Conservation (phyloP, 2,329 filamentous ascomycete species). For the Ascomycota sp. region DNA sequence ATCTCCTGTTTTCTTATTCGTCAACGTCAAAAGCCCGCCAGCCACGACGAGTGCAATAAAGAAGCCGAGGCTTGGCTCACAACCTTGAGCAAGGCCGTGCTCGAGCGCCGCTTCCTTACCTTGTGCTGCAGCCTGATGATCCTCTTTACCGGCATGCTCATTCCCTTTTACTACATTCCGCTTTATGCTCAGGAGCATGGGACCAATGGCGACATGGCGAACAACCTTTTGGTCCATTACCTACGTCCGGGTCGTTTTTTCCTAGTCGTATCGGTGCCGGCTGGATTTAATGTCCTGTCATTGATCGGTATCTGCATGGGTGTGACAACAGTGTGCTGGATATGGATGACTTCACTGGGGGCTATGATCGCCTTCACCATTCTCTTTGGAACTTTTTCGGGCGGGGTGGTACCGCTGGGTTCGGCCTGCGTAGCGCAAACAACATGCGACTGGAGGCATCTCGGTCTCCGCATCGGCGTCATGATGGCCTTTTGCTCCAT, state of each 20-base stretch:
- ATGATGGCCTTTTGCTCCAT: conserved; percentile 12
- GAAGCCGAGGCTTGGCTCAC: conserved; percentile 2
- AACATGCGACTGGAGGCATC: conserved; percentile 8
- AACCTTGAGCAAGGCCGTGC: conserved; percentile 9
- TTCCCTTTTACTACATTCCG: conserved; percentile 16
- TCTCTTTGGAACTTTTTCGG: conserved; percentile 11
- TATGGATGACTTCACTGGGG: conserved; percentile 5
- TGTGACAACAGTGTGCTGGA: conserved; percentile 12
- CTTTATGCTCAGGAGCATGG: conserved; percentile 27
- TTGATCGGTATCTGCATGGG: conserved; percentile 5
- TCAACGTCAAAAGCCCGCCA: conserved; percentile 5
- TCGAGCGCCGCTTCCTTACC: conserved; percentile 6
- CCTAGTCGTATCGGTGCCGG: conserved; percentile 31
- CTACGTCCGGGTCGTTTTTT: conserved; percentile 34
- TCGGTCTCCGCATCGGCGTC: conserved; percentile 11
- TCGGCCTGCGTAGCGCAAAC: conserved; percentile 12
- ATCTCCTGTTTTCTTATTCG: conserved; percentile 10
- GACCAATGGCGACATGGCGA: conserved; percentile 27
- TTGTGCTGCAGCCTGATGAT: conserved; percentile 8
- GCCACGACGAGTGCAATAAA: conserved; percentile 3
- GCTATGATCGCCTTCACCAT: conserved; percentile 7
- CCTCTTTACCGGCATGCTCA: conserved; percentile 9
- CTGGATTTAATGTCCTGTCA: conserved; percentile 22
- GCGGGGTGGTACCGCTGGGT: conserved; percentile 14
- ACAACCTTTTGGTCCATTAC: conserved; percentile 42